Conservation (phyloP, 768 basidiomycete species). For the Kwoniella shandongensis region DNA sequence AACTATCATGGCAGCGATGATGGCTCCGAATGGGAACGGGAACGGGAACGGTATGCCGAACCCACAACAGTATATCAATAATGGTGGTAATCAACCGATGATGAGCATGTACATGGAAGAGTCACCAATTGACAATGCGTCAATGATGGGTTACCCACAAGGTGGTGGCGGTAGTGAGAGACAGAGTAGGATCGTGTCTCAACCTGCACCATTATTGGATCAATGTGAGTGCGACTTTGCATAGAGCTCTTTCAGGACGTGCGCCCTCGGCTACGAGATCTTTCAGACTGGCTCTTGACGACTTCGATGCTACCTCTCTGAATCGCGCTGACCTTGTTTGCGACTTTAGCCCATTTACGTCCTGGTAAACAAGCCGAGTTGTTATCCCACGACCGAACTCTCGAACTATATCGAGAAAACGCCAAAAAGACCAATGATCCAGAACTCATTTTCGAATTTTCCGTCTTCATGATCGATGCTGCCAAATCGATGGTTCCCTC, state of each 20-base stretch:
- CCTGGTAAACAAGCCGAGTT: constrained; percentile 91
- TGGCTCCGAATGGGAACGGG: too few species aligned
- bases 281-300: too few species aligned
- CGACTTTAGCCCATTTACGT: constrained; percentile 66
- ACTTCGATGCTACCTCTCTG: too few species aligned
- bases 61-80: too few species aligned
- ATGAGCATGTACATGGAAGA: constrained; percentile 26
- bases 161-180: constrained; percentile 13
- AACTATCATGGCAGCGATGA: too few species aligned
- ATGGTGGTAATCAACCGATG: background rate
- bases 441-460: constrained; percentile 95
- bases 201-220: constrained; percentile 48
- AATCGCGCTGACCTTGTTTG: constrained; percentile 6
- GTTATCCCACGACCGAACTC: constrained; percentile 90
- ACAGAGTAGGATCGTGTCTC: constrained; percentile 33
- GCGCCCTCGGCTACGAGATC: too few species aligned
- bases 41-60: too few species aligned
- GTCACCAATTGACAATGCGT: constrained; percentile 13
- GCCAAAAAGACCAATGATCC: constrained; percentile 99
- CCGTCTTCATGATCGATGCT: constrained; percentile 97
- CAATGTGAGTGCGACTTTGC: constrained; percentile 45
- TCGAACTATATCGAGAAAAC: constrained; percentile 95
- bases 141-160: constrained; percentile 15
- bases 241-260: background rate
- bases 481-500: constrained; percentile 75